These are phyloP conservation scores for Salmacisia buchloeana DNA, from an alignment of 1,284 basidiomycete species.

Conservation along the genomic window DNA sequence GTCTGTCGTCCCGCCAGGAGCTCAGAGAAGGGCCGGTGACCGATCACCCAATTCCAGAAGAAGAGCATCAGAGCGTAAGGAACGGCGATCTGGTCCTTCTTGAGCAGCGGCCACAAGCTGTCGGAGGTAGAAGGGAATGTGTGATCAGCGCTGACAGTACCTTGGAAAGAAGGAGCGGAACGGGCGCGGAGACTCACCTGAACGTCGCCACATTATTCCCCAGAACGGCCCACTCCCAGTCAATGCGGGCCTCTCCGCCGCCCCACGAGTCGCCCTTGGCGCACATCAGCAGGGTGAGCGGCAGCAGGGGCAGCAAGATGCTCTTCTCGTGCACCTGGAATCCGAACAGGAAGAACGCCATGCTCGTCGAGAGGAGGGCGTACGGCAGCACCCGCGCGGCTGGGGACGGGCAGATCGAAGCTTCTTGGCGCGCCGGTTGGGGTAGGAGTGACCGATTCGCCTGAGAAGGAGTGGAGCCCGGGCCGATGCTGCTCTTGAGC, in stretches of 20 bases:
- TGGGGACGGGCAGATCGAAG: slow-evolving; percentile 54
- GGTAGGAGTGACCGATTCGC: background rate
- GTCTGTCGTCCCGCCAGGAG: slow-evolving; percentile 8
- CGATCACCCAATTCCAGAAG: slow-evolving; percentile 76
- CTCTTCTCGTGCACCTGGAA: slow-evolving; percentile 95
- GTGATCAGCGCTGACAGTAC: slow-evolving; percentile 1
- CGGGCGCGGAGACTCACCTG: slow-evolving; percentile 61
- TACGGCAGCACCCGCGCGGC: slow-evolving; percentile 51
- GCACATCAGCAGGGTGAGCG: slow-evolving; percentile 71
- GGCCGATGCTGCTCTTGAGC: background rate
- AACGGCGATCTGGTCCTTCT: slow-evolving; percentile 69
- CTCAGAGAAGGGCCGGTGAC: slow-evolving; percentile 56
- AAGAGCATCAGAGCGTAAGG: slow-evolving; percentile 66
- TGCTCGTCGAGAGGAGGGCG: slow-evolving; percentile 41
- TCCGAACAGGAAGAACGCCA: slow-evolving; percentile 90
- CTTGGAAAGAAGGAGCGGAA: too few species aligned
- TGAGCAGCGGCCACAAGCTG: slow-evolving; percentile 85
- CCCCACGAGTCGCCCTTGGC: slow-evolving; percentile 53
- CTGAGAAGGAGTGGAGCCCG: background rate
- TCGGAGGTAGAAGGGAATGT: background rate
- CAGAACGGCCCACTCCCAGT: slow-evolving; percentile 72
- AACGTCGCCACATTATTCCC: slow-evolving; percentile 82
- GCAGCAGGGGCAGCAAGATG: slow-evolving; percentile 78
- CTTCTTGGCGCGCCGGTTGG: background rate
- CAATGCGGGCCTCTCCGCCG: slow-evolving; percentile 54